phyloP scores from a whole-genome alignment of 768 basidiomycete genomes.

The Chalciporus sphaerocephalus region DNA sequence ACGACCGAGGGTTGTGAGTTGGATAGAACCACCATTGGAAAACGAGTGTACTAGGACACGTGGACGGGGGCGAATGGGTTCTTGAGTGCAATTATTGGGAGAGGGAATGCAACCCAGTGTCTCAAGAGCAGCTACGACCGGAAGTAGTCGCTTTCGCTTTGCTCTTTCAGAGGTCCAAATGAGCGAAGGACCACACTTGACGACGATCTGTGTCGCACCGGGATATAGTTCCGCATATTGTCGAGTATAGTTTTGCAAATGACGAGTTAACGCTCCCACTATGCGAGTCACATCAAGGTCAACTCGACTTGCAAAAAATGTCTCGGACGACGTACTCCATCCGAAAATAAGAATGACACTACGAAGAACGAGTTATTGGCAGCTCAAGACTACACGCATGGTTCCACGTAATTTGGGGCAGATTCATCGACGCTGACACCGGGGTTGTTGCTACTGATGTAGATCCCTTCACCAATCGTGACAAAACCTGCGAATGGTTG shows the following conservation, averaged over 20 bases:
- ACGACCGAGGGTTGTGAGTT: conserved; percentile 16
- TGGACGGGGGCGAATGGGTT: conserved; percentile 5
- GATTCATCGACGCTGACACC: background rate
- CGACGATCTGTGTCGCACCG: conserved; percentile 24
- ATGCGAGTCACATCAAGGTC: background rate
- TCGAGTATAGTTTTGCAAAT: conserved; percentile 23
- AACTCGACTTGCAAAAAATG: background rate
- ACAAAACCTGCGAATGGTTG: conserved; percentile 17
- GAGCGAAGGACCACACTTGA: conserved; percentile 20
- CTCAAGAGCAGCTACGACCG: conserved; percentile 23
- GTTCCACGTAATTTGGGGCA: conserved; percentile 18
- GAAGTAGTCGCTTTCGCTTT: conserved; percentile 15
- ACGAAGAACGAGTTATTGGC: background rate
- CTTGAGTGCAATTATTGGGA: background rate
- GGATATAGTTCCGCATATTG: conserved; percentile 26
- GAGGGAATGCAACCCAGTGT: conserved; percentile 21
- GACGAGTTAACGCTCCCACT: conserved; percentile 28
- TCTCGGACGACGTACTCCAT: conserved; percentile 20
- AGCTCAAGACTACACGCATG: background rate
- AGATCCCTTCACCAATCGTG: conserved; percentile 12
- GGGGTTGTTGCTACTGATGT: conserved; percentile 8
- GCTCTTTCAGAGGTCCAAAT: conserved; percentile 13
- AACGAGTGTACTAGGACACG: conserved; percentile 28
- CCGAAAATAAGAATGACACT: conserved; percentile 30
- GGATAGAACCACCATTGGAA: conserved; percentile 29